Base-by-base conservation (phyloP, 2,329 filamentous ascomycete genomes). In the Colletotrichum nymphaeae region DNA sequence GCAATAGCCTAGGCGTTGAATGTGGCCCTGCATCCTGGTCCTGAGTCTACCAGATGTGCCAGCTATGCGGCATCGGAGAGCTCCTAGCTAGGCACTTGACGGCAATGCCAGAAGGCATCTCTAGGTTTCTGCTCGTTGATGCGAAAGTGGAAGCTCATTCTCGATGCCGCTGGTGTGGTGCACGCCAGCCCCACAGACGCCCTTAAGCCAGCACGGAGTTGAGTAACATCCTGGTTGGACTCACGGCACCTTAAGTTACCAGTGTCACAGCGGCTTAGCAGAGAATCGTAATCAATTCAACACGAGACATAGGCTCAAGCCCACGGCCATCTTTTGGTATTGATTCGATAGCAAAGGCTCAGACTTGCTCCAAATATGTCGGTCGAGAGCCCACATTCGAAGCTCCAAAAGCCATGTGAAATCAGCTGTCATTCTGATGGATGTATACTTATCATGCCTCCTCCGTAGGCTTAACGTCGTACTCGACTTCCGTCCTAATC, bases 401-500 rank as follows among this genome's bases (percentile, higher is more conserved):
- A 28, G 6, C 2, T 22, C 16, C n/a, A 22, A n/a, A 57, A 22
- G 24, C 19, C 52, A 16, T 9, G 52, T 57, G 22, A 30, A 8
- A 30, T 16, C 19, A 56, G 63, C 32, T 30, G 16, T 30, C 26
- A 37, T 57, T 35, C 37, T 46, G 12, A 26, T 42, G 5, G 37
- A 42, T 8, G 28, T 22, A 16, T 30, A 57, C 49, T 56, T 30
- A 26, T 28, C 52, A 65, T 11, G 52, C 32, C 16, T 66, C 35
- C 42, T 67, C 49, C 19, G 57, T 69, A 8, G 80, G 77, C 52
- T 86, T 82, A 86, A 93, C 83, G 79, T 94, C 92, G 75, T 93
- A 94, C 79, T 93, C 89, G 4, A 94, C 89, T 79, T 94, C 92
- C 0, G 92, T 93, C 69, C 92, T 81, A 57, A 94, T 93, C 1